Evolutionary conservation across 371 early-diverging fungal genomes (phyloP).

Genomic region (Mucor velutinosus): DNA sequence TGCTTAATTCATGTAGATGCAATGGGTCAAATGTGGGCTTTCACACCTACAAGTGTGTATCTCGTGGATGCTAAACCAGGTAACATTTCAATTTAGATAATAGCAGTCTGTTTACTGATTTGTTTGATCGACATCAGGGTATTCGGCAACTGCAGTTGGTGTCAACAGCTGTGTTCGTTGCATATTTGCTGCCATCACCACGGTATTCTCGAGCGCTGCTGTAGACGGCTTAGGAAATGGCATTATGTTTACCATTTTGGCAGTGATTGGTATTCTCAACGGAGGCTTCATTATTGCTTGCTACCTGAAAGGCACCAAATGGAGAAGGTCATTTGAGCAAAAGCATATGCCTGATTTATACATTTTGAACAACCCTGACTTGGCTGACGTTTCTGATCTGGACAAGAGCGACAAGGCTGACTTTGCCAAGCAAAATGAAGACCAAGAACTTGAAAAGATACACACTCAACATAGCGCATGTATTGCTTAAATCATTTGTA

Average conservation of each 20-base stretch:
- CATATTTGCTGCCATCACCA: constrained; percentile 40
- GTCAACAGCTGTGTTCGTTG: constrained; percentile 53
- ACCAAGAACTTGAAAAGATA: not conserved
- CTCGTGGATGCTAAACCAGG: constrained; percentile 59
- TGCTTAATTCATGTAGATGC: constrained; percentile 21
- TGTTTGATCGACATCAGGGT: not conserved
- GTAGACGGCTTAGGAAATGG: constrained; percentile 30
- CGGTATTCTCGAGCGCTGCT: constrained; percentile 30
- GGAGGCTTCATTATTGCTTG: constrained; percentile 21
- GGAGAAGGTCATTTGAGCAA: constrained; percentile 27
- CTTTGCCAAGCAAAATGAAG: not conserved
- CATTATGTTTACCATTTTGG: constrained; percentile 29
- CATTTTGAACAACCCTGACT: not conserved
- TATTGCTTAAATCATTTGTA: not conserved
- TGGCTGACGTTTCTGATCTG: not conserved
- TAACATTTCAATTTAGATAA: not conserved
- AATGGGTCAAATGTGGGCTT: constrained; percentile 41
- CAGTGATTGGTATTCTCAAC: constrained; percentile 27
- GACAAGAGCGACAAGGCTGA: not conserved
- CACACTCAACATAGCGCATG: constrained; percentile 10
- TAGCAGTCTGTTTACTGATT: not conserved
- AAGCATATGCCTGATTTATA: constrained; percentile 23
- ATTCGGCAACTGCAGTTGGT: constrained; percentile 58
- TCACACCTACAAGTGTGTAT: constrained; percentile 57
- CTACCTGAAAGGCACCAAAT: constrained; percentile 25